Evolutionary conservation across 2,329 filamentous ascomycete genomes (phyloP).

Genomic region (Setomelanomma holmii): DNA sequence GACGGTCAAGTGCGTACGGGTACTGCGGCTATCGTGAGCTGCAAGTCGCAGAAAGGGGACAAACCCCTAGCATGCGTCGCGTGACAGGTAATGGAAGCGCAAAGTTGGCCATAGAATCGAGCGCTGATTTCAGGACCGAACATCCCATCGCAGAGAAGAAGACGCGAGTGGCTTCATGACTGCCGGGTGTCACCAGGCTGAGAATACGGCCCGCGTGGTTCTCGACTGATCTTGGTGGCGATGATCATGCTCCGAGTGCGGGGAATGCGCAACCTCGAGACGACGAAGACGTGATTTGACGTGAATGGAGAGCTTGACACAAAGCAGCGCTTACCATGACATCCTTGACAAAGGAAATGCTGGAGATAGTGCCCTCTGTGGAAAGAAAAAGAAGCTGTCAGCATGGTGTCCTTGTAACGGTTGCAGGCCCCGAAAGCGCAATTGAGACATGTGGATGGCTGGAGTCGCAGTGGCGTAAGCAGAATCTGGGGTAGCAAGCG

Average conservation of each 20-base stretch:
- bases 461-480: slow-evolving; percentile 34
- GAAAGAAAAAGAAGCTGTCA: slow-evolving; percentile 31
- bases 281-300: slow-evolving; percentile 15
- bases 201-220: slow-evolving; percentile 29
- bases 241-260: slow-evolving; percentile 39
- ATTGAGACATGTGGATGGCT: slow-evolving; percentile 26
- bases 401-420: slow-evolving; percentile 26
- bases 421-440: slow-evolving; percentile 15
- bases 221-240: slow-evolving; percentile 32
- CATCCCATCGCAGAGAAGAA: slow-evolving; percentile 17
- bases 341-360: slow-evolving; percentile 85
- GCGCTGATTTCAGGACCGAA: slow-evolving; percentile 22
- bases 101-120: slow-evolving; percentile 21
- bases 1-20: slow-evolving; percentile 74
- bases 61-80: slow-evolving; percentile 27
- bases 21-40: slow-evolving; percentile 64
- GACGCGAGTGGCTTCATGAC: slow-evolving; percentile 38
- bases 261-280: slow-evolving; percentile 35
- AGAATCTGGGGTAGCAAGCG: slow-evolving; percentile 38
- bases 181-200: slow-evolving; percentile 25
- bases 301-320: slow-evolving; percentile 12
- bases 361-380: slow-evolving; percentile 80
- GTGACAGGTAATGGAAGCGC: slow-evolving; percentile 36
- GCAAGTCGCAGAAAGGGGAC: slow-evolving; percentile 20
- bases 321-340: slow-evolving; percentile 69